Evolutionary conservation across 805 yeast species (phyloP).

Genomic region (Groenewaldozyma salmanticensis): DNA sequence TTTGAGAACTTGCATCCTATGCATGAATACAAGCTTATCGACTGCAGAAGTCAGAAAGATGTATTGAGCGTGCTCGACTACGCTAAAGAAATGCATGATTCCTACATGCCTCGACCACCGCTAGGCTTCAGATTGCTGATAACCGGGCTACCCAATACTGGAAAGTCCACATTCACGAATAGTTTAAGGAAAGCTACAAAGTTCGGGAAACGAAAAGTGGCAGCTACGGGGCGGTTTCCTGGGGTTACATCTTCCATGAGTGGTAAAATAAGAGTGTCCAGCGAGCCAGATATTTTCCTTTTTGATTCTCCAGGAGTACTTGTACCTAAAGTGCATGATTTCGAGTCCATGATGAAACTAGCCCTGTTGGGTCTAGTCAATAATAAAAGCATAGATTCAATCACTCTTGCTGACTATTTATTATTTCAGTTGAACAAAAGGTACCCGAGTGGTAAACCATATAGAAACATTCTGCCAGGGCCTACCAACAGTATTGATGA

Average conservation of each 20-base stretch:
- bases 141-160: slow-evolving; percentile 97
- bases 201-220: slow-evolving; percentile 43
- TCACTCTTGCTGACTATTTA: slow-evolving; percentile 76
- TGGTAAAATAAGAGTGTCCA: slow-evolving; percentile 56
- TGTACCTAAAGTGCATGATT: slow-evolving; percentile 57
- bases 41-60: slow-evolving; percentile 44
- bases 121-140: slow-evolving; percentile 68
- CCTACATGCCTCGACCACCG: slow-evolving; percentile 65
- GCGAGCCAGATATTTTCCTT: slow-evolving; percentile 54
- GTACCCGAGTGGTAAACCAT: slow-evolving; percentile 27
- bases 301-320: slow-evolving; percentile 93
- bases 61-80: slow-evolving; percentile 41
- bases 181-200: slow-evolving; percentile 40
- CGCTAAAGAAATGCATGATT: slow-evolving; percentile 34
- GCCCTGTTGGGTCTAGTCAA: slow-evolving; percentile 70
- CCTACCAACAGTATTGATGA: slow-evolving; percentile 69
- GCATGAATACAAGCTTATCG: slow-evolving; percentile 44
- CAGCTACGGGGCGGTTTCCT: slow-evolving; percentile 76
- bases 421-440: slow-evolving; percentile 54
- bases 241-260: slow-evolving; percentile 82
- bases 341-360: slow-evolving; percentile 64
- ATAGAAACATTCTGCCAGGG: slow-evolving; percentile 35
- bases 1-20: slow-evolving; percentile 41
- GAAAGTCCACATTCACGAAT: slow-evolving; percentile 83
- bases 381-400: slow-evolving; percentile 64